Percentiles rank a stretch among this genome's conserved stretches.
Evolutionary conservation across 2,329 filamentous ascomycete species (phyloP).

Genomic region (Talaromyces atroroseus): DNA sequence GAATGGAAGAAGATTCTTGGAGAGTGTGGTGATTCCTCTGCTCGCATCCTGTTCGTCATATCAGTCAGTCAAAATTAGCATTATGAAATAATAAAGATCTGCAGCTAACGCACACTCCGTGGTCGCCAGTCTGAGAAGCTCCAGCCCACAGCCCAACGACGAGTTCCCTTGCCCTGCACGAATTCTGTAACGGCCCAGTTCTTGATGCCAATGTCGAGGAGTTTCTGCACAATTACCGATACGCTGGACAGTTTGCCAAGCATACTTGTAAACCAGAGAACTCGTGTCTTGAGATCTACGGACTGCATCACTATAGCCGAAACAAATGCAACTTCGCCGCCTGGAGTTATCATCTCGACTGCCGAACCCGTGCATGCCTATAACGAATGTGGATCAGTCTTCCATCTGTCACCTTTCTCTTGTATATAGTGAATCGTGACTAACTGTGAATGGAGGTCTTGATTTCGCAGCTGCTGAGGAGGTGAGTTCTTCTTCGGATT

Average conservation of each 20-base stretch:
- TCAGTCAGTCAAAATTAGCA: slow-evolving; percentile 5
- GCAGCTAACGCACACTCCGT: slow-evolving; percentile 36
- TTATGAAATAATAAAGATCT: neutral
- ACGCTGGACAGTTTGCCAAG: slow-evolving; percentile 74
- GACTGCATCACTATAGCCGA: slow-evolving; percentile 66
- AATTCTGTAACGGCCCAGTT: slow-evolving; percentile 84
- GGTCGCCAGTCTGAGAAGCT: slow-evolving; percentile 68
- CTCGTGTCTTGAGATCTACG: slow-evolving; percentile 50
- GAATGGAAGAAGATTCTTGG: slow-evolving; percentile 49
- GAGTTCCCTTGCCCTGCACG: slow-evolving; percentile 70
- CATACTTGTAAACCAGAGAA: slow-evolving; percentile 90
- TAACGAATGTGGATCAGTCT: neutral
- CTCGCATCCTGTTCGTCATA: slow-evolving; percentile 23
- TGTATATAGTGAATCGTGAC: slow-evolving; percentile 21
- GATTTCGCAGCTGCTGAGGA: slow-evolving; percentile 61
- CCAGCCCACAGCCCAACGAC: slow-evolving; percentile 85
- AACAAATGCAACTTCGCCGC: slow-evolving; percentile 74
- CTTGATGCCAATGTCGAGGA: slow-evolving; percentile 52
- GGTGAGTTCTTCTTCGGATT: slow-evolving; percentile 63
- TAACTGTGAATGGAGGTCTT: slow-evolving; percentile 62
- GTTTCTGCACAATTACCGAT: slow-evolving; percentile 54
- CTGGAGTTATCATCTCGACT: slow-evolving; percentile 77
- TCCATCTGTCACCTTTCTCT: too few species aligned
- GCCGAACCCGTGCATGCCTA: slow-evolving; percentile 64
- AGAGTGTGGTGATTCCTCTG: slow-evolving; percentile 39